A percentile compares a stretch with the other conserved stretches of the same genome.
Evolutionary conservation across 169 alveolate genomes (phyloP).

Genomic region (Eimeria sp.): DNA sequence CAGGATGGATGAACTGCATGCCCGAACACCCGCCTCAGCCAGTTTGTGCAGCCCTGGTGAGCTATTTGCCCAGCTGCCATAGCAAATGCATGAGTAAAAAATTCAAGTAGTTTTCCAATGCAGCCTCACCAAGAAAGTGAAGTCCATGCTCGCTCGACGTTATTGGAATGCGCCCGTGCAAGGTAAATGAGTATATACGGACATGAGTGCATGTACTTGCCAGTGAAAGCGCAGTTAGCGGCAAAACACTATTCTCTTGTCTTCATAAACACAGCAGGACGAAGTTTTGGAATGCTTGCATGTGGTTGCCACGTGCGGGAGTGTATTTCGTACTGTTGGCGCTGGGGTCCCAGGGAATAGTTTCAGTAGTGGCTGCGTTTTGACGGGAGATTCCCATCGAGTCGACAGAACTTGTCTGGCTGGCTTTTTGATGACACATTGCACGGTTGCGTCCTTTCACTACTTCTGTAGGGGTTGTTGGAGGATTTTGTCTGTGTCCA

Average conservation of each 20-base stretch:
- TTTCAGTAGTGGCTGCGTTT: not conserved
- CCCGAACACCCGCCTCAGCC: conserved; percentile 35
- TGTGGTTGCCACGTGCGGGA: not conserved
- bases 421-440: not conserved
- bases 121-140: not conserved
- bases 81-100: not conserved
- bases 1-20: conserved; percentile 14
- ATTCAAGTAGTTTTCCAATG: not conserved
- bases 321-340: not conserved
- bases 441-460: not conserved
- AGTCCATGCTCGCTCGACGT: not conserved
- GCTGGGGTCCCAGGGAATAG: not conserved
- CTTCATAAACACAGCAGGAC: not conserved
- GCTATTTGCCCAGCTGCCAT: not conserved
- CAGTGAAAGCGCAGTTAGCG: not conserved
- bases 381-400: not conserved
- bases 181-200: not conserved
- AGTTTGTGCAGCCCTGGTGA: not conserved
- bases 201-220: not conserved
- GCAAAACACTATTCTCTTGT: not conserved
- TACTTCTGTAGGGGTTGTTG: not conserved
- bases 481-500: too few relatives aligned
- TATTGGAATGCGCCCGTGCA: not conserved
- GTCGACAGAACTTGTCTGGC: not conserved
- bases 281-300: not conserved